These are phyloP conservation scores for Raphanus sativus DNA, from an alignment of 345 rosid species.

Conservation along the genomic window DNA sequence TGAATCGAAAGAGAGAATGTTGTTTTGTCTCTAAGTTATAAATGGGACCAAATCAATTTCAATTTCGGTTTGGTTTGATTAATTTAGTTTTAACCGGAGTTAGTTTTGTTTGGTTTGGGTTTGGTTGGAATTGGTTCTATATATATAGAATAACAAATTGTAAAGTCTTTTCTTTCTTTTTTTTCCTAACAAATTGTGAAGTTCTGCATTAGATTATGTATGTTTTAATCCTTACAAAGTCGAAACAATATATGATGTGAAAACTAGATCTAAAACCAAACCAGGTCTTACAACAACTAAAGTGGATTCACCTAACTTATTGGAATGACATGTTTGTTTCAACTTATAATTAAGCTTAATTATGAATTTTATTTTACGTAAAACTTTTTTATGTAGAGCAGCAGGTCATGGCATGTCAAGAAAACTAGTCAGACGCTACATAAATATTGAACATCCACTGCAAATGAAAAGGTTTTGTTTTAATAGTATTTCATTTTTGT, in stretches of 20 bases:
- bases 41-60: not conserved
- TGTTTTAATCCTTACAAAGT: not conserved
- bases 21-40: not conserved
- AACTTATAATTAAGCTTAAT: not conserved
- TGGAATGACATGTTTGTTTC: not conserved
- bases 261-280: not conserved
- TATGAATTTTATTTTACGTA: too few relatives aligned
- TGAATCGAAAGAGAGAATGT: constrained; percentile 7
- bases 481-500: too few relatives aligned
- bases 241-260: not conserved
- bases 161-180: too few relatives aligned
- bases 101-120: not conserved
- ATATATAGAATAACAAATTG: not conserved
- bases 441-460: too few relatives aligned
- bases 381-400: too few relatives aligned
- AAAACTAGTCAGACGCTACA: too few relatives aligned
- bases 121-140: too few relatives aligned
- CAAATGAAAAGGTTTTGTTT: too few relatives aligned
- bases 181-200: too few relatives aligned
- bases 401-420: too few relatives aligned
- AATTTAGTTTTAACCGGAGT: not conserved
- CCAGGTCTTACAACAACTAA: not conserved
- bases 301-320: not conserved
- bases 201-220: too few relatives aligned
- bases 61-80: not conserved